phyloP scores from a whole-genome alignment of 495 filamentous ascomycete species.

The Parachaetomium inaequale region DNA sequence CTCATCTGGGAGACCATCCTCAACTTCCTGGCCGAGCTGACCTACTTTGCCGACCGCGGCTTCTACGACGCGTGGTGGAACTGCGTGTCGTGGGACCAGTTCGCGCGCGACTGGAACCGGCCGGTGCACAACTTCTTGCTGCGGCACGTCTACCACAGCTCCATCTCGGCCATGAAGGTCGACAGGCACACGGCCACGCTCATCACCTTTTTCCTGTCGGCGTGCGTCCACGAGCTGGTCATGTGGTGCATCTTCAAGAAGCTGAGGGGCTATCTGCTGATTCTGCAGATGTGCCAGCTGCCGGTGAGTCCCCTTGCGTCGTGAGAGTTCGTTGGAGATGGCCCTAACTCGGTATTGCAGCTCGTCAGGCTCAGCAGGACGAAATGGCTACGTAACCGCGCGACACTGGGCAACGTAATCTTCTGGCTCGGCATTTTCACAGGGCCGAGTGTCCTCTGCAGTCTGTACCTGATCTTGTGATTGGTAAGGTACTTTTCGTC shows the following conservation, averaged over 20 bases:
- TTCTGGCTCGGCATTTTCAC: conserved; percentile 74
- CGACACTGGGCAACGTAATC: conserved; percentile 63
- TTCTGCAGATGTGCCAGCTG: conserved; percentile 66
- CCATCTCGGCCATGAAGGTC: conserved; percentile 65
- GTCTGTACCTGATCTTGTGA: conserved; percentile 65
- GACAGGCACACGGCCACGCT: conserved; percentile 66
- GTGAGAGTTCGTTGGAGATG: neutral
- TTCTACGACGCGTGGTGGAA: conserved; percentile 79
- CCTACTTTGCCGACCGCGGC: conserved; percentile 68
- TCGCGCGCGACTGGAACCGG: conserved; percentile 70
- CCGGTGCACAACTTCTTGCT: conserved; percentile 69
- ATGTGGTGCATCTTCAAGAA: conserved; percentile 79
- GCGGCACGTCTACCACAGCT: conserved; percentile 70
- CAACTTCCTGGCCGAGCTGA: conserved; percentile 70
- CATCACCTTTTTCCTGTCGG: conserved; percentile 67
- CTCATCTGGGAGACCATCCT: conserved; percentile 79
- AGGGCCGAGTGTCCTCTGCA: conserved; percentile 67
- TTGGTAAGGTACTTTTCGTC: neutral
- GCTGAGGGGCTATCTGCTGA: conserved; percentile 66
- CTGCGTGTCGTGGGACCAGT: conserved; percentile 59
- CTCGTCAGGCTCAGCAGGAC: conserved; percentile 61
- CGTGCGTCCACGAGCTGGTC: conserved; percentile 68
- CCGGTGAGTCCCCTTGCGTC: conserved; percentile 38
- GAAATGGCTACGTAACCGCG: conserved; percentile 54
- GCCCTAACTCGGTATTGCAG: conserved; percentile 10